Percentiles rank a stretch among this genome's conserved stretches.
Conservation (phyloP, 2,329 filamentous ascomycete genomes). For the Stylonectria norvegica region DNA sequence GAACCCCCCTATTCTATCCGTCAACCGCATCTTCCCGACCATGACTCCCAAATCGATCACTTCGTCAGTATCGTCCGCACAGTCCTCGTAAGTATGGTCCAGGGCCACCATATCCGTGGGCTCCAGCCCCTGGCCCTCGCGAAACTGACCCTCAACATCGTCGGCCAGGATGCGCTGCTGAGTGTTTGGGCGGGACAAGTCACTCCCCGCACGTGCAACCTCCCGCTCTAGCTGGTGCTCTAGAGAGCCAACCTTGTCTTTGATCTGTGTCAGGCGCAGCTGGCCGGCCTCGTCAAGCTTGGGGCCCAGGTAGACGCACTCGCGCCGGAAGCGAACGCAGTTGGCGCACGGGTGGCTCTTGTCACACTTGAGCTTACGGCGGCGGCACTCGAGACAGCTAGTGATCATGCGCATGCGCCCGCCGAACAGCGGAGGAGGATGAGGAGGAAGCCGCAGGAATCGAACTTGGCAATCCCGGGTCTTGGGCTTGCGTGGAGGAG, state of each 20-base stretch:
- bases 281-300: slow-evolving; percentile 67
- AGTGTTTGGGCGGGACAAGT: slow-evolving; percentile 22
- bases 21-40: slow-evolving; percentile 69
- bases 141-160: slow-evolving; percentile 54
- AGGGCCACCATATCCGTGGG: slow-evolving; percentile 59
- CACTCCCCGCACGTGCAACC: slow-evolving; percentile 48
- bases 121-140: slow-evolving; percentile 59
- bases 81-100: slow-evolving; percentile 68
- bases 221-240: slow-evolving; percentile 68
- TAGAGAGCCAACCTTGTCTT: slow-evolving; percentile 71
- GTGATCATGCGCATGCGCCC: slow-evolving; percentile 64
- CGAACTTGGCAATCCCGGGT: too few species aligned
- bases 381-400: slow-evolving; percentile 67
- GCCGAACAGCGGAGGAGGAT: slow-evolving; percentile 25
- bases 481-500: too few species aligned
- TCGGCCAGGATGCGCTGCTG: slow-evolving; percentile 44
- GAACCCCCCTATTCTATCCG: slow-evolving; percentile 70
- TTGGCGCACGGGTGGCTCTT: slow-evolving; percentile 69
- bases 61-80: slow-evolving; percentile 52
- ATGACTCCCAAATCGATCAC: slow-evolving; percentile 69
- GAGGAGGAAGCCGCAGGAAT: not conserved
- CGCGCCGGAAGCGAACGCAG: slow-evolving; percentile 52
- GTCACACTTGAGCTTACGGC: slow-evolving; percentile 76
- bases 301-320: slow-evolving; percentile 62
- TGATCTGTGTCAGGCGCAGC: slow-evolving; percentile 69